Percentiles rank a stretch among this genome's conserved stretches.
Evolutionary conservation across 257 asterid species (phyloP).

Genomic region (Fraxinus cuspidata): DNA sequence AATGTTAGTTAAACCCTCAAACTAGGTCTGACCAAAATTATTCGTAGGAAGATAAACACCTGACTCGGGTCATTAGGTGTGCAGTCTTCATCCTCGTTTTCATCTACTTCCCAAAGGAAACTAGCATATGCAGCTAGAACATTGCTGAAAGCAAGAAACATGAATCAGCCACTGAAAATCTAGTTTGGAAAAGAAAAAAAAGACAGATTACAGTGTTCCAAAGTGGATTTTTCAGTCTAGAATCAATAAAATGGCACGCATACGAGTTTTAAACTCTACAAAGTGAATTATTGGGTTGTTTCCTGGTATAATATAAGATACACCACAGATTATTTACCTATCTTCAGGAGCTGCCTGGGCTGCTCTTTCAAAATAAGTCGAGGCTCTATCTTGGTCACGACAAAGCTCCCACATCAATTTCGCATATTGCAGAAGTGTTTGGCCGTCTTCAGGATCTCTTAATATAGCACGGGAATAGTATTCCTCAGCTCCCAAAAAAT

Average conservation of each 20-base stretch:
- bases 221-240: not conserved
- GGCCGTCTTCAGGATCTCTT: constrained; percentile 76
- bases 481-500: constrained; percentile 74
- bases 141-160: constrained; percentile 50
- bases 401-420: constrained; percentile 68
- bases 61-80: constrained; percentile 27
- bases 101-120: constrained; percentile 80
- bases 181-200: not conserved
- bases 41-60: constrained; percentile 37
- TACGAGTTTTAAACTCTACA: not conserved
- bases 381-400: constrained; percentile 59
- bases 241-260: not conserved
- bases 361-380: constrained; percentile 63
- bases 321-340: constrained; percentile 39
- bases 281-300: not conserved
- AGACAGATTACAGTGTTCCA: not conserved
- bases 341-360: constrained; percentile 65
- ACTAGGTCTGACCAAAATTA: constrained; percentile 1
- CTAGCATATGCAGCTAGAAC: constrained; percentile 79
- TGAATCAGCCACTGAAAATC: constrained; percentile 13
- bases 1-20: constrained; percentile 10
- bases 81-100: constrained; percentile 43
- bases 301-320: not conserved
- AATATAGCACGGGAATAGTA: constrained; percentile 52
- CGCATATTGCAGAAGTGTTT: constrained; percentile 55